Evolutionary conservation across 192 early-diverging fungal genomes (phyloP).

Genomic region (Backusella tarrabulga): DNA sequence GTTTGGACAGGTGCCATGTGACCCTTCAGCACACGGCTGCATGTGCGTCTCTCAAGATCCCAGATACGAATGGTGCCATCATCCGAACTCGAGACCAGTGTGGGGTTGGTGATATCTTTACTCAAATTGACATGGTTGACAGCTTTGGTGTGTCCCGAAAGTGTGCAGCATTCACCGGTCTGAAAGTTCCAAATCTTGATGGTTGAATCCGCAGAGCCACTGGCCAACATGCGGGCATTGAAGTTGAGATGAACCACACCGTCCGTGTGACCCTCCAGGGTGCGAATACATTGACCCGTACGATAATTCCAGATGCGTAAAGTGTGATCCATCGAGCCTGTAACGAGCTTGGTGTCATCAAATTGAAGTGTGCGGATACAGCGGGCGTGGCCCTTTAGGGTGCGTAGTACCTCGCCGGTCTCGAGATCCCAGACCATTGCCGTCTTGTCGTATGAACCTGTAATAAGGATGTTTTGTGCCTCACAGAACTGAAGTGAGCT

Average conservation of each 20-base stretch:
- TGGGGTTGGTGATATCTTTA: conserved; percentile 43
- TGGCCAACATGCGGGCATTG: conserved; percentile 70
- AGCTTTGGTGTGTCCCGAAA: conserved; percentile 84
- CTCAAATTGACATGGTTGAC: conserved; percentile 87
- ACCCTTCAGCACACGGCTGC: conserved; percentile 62
- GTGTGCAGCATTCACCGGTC: conserved; percentile 61
- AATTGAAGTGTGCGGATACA: conserved; percentile 89
- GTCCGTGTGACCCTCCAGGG: conserved; percentile 69
- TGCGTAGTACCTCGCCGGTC: conserved; percentile 69
- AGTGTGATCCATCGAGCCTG: conserved; percentile 89
- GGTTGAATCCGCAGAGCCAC: conserved; percentile 79
- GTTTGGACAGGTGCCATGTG: conserved; percentile 74
- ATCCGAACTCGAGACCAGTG: conserved; percentile 80
- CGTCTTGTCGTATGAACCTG: conserved; percentile 84
- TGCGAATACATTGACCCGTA: conserved; percentile 83
- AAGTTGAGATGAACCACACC: conserved; percentile 88
- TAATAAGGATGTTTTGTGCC: conserved; percentile 64
- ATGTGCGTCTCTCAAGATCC: conserved; percentile 74
- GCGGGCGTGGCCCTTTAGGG: conserved; percentile 78
- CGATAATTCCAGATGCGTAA: conserved; percentile 92
- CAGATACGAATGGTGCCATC: conserved; percentile 81
- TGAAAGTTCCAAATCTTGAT: conserved; percentile 88
- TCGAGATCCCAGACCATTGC: conserved; percentile 86
- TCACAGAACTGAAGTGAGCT: conserved; percentile 87
- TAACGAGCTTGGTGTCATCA: conserved; percentile 90